Base-by-base conservation (phyloP, 2,329 filamentous ascomycete species). In the Talaromyces verruculosus region DNA sequence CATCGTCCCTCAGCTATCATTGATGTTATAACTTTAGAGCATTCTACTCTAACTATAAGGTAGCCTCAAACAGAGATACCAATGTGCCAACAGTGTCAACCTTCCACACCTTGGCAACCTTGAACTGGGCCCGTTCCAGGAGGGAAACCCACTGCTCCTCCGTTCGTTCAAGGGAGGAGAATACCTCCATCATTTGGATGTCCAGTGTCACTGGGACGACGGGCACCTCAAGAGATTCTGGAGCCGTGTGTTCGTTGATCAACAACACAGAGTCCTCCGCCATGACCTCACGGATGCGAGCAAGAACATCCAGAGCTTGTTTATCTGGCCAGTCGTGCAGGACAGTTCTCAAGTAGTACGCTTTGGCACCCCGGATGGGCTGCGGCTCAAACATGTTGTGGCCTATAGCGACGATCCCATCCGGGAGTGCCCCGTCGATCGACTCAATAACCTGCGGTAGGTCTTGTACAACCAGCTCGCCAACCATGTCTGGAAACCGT, bases 321-420 rank as follows among this genome's bases (percentile, higher is more conserved):
- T 69, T 69, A 39, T 75, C 72, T 1, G 72, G 70, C 67, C 70
- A 74, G 59, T 75, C 70, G 61, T 76, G 73, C 8, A 75, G 55
- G 1, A 76, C 69, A 30, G 67, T 69, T 10, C 70, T 66, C 65
- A 75, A 65, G 61, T 71, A 74, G 45, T 75, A 76, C 33, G 68
- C 68, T 39, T 65, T 69, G 1, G 74, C 73, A 7, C 69, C 69
- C n/a, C 62, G 62, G 1, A 70, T 33, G 6, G 72, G 67, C 43
- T 73, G 72, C 6, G 66, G 57, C 0, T 67, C 64, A n/a, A 72
- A 73, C 51, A 73, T 69, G 22, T 70, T 63, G 61, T 71, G 55
- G 0, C 57, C 17, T 0, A 64, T 11, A 1, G 60, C 33, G n/a
- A 64, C 45, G 33, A 70, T 65, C 15, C 49, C 30, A 35, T 3